Evolutionary conservation across 2,329 filamentous ascomycete species (phyloP), one percentile per base, ranked within the genome.

Genomic region (Penicillium sp.): DNA sequence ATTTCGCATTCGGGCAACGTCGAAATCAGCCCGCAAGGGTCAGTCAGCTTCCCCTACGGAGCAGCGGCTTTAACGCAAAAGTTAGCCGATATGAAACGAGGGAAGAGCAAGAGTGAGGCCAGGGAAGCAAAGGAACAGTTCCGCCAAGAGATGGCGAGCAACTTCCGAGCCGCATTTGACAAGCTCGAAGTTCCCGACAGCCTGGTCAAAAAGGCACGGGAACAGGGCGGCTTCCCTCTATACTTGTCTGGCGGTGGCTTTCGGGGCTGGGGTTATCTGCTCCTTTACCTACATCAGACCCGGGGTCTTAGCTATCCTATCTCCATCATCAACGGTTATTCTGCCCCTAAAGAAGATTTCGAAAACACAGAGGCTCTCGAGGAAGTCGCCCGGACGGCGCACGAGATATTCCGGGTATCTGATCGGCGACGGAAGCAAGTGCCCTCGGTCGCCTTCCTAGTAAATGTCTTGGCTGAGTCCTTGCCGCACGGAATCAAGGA

Each of bases 181-280:
- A 63, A 71, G 15, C 70, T 87, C 4, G 67, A 76, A 5, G 71
- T 86, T 1, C 81, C 90, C 1, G 64, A 71, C 4, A 71, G 76
- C n/a, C 68, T 82, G 3, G 58, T 75, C 1, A 63, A 75, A 9
- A 61, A 69, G 25, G 74, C 75, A 9, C 65, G 71, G 24, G 61
- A 69, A 9, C 61, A 75, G 3, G 74, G 73, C 2, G 79, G 79
- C 1, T 76, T 89, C 46, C 81, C 85, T 10, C 75, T 95, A 8
- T 95, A 90, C 65, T 81, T 95, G 49, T 95, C 88, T 51, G 90
- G 90, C 25, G 90, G 90, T 24, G 90, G 90, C 0, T 95, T 95
- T 65, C 79, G 90, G 23, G 90, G 90, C 15, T 95, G 93, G 76
- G 90, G 89, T 7, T 92, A 88, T 67, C 84, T 95, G 62, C 75